A percentile compares a stretch with the other conserved stretches of the same genome.
Conservation (phyloP, 1,284 basidiomycete species). For the Trichosporon asahii region DNA sequence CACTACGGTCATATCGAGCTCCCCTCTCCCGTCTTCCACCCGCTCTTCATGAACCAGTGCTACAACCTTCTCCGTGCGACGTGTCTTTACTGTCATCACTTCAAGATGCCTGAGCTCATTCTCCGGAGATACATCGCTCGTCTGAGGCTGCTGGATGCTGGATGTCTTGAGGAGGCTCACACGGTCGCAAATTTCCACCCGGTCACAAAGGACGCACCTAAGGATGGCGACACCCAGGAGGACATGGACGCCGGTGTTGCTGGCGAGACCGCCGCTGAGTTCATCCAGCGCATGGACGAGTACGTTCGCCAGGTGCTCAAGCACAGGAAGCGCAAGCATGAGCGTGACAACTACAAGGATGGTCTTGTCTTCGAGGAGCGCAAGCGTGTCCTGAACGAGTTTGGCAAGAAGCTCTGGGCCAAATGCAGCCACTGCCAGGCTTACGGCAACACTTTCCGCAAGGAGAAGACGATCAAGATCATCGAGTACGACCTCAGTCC, state of each 20-base stretch:
- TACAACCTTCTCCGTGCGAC: constrained; percentile 81
- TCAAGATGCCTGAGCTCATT: constrained; percentile 73
- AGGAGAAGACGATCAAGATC: constrained; percentile 91
- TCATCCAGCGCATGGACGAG: constrained; percentile 65
- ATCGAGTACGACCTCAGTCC: constrained; percentile 83
- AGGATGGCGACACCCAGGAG: constrained; percentile 51
- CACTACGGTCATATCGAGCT: constrained; percentile 86
- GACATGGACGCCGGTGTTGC: constrained; percentile 47
- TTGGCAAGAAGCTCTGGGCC: constrained; percentile 65
- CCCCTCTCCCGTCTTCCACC: constrained; percentile 92
- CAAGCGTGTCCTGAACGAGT: constrained; percentile 77
- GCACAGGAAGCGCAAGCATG: constrained; percentile 58
- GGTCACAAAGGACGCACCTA: constrained; percentile 44
- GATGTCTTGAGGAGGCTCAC: constrained; percentile 77
- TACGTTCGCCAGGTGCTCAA: constrained; percentile 68
- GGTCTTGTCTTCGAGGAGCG: constrained; percentile 81
- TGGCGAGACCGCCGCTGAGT: constrained; percentile 60
- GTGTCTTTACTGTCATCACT: constrained; percentile 95
- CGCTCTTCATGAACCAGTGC: constrained; percentile 91
- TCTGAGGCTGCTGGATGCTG: constrained; percentile 82
- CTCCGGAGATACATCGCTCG: constrained; percentile 80
- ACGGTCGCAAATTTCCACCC: constrained; percentile 64
- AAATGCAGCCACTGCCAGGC: constrained; percentile 74
- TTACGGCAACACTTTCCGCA: constrained; percentile 71
- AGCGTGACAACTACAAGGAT: constrained; percentile 83